Evolutionary conservation across 129 eudicot species (phyloP).

Genomic region (Helichrysum umbraculigerum): DNA sequence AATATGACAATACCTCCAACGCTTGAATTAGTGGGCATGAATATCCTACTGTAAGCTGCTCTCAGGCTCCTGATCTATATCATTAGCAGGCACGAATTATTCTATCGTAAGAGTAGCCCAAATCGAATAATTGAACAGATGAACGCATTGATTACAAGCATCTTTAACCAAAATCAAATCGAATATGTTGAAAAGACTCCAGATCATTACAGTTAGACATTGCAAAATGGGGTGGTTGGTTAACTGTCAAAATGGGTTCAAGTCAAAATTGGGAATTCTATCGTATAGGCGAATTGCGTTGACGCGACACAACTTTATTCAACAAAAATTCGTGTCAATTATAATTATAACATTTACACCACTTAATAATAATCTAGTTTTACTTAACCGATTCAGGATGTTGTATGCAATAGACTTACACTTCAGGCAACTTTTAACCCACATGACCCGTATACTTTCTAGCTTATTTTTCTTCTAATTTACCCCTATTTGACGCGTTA

Average conservation of each 20-base stretch:
- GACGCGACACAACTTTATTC: neutral
- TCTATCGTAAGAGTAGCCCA: slow-evolving; percentile 11
- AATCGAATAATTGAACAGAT: neutral
- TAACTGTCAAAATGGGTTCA: too few species aligned
- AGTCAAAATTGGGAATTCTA: neutral
- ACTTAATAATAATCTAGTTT: neutral
- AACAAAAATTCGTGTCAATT: neutral
- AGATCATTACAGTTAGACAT: neutral
- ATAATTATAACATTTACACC: neutral
- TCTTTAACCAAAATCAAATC: neutral
- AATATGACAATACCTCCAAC: slow-evolving; percentile 60
- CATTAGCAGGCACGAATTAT: neutral
- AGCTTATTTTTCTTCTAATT: neutral
- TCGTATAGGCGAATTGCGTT: neutral
- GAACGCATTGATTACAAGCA: neutral
- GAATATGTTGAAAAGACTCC: neutral
- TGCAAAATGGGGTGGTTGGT: neutral
- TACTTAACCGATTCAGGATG: too few species aligned
- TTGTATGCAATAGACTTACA: neutral
- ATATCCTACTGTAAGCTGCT: slow-evolving; percentile 85
- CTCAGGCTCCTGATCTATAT: slow-evolving; percentile 58
- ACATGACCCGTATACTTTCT: neutral
- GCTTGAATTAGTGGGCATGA: slow-evolving; percentile 47
- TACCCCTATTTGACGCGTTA: neutral
- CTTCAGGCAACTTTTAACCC: neutral